These are phyloP conservation scores for Sclerotinia spermophila DNA, from an alignment of 2,329 filamentous ascomycete species.

Conservation along the genomic window DNA sequence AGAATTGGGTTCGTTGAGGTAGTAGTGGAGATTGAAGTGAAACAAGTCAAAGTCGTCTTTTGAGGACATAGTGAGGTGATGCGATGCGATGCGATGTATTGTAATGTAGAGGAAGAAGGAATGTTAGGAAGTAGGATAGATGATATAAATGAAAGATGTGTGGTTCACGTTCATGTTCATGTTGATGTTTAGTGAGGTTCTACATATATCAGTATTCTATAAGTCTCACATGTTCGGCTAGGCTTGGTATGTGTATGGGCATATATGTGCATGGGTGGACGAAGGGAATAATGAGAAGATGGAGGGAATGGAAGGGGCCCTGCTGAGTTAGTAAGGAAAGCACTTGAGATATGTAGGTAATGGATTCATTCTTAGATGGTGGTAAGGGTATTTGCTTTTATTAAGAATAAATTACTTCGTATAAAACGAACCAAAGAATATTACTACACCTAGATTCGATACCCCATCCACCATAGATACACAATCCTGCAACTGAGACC, in stretches of 20 bases:
- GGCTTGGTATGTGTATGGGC: neutral
- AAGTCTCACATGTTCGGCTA: neutral
- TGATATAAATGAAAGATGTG: neutral
- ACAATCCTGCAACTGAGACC: neutral
- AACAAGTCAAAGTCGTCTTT: neutral
- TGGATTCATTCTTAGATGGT: neutral
- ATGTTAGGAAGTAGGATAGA: neutral
- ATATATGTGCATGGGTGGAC: neutral
- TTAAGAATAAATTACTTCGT: slow-evolving; percentile 6
- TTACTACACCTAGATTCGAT: slow-evolving; percentile 6
- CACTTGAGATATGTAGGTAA: neutral
- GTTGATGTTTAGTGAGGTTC: neutral
- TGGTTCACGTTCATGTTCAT: neutral
- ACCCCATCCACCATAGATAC: neutral
- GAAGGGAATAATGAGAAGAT: neutral
- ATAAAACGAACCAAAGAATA: neutral
- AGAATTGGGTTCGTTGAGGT: neutral
- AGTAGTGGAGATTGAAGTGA: neutral
- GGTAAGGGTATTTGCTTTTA: neutral
- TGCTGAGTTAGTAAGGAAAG: neutral
- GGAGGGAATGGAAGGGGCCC: neutral
- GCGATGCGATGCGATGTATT: neutral
- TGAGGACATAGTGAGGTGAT: neutral
- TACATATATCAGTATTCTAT: neutral
- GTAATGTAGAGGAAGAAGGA: neutral